These are phyloP conservation scores for Trichoderma arundinaceum DNA, from an alignment of 2,329 filamentous ascomycete genomes.

Conservation along the genomic window DNA sequence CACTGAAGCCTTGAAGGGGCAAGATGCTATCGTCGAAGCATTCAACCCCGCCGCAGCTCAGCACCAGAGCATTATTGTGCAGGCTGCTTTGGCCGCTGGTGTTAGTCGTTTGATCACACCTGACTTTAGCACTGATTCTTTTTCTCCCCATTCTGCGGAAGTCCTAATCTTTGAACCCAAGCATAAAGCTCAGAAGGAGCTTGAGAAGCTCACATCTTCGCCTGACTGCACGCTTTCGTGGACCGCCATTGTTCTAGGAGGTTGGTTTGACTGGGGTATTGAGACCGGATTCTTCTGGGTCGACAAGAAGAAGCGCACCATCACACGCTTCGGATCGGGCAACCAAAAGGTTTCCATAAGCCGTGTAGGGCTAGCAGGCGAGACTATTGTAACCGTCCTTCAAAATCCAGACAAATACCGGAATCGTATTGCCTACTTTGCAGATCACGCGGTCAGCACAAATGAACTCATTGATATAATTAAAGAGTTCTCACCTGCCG, in stretches of 20 bases:
- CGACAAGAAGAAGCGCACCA: constrained; percentile 21
- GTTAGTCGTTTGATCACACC: constrained; percentile 36
- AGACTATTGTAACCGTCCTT: constrained; percentile 13
- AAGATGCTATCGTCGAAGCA: constrained; percentile 36
- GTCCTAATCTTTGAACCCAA: constrained; percentile 33
- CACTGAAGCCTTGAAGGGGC: constrained; percentile 14
- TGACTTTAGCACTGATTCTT: constrained; percentile 37
- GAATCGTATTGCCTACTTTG: constrained; percentile 20
- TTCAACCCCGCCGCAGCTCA: constrained; percentile 36
- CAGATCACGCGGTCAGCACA: constrained; percentile 20
- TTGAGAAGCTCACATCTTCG: constrained; percentile 29
- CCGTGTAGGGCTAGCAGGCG: neutral
- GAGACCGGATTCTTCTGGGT: constrained; percentile 35
- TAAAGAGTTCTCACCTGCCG: neutral
- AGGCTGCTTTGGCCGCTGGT: constrained; percentile 33
- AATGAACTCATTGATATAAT: constrained; percentile 14
- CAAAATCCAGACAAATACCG: constrained; percentile 15
- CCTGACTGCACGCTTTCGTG: constrained; percentile 29
- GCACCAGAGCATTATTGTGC: constrained; percentile 34
- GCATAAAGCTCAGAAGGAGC: constrained; percentile 33
- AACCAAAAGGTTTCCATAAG: constrained; percentile 22
- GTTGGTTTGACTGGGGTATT: constrained; percentile 37
- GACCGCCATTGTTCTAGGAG: constrained; percentile 36
- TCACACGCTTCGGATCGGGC: constrained; percentile 30
- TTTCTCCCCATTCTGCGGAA: constrained; percentile 32